phyloP scores from a whole-genome alignment of 805 yeast genomes.

The Candida argentea region DNA sequence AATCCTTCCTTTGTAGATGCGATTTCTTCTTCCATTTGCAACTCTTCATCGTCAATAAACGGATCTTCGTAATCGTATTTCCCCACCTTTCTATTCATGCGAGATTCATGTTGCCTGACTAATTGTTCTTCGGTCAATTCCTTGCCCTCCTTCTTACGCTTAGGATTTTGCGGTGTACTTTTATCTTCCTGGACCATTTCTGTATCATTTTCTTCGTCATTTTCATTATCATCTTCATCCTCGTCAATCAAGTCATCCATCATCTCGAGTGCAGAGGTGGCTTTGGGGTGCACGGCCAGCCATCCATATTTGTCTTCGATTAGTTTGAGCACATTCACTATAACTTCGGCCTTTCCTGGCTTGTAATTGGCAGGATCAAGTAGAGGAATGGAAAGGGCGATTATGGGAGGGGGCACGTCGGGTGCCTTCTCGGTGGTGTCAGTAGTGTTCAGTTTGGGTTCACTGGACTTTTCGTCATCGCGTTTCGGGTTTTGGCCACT shows the following conservation, averaged over 20 bases:
- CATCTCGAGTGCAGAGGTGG: constrained; percentile 45
- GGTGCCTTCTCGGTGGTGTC: constrained; percentile 2
- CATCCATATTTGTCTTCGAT: constrained; percentile 85
- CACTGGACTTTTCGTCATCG: too few species aligned
- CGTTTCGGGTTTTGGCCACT: constrained; percentile 2
- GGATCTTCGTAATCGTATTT: constrained; percentile 92
- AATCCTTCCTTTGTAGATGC: constrained; percentile 92
- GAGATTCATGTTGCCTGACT: constrained; percentile 32
- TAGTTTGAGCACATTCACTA: constrained; percentile 59
- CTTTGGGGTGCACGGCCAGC: constrained; percentile 57
- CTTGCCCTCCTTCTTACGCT: constrained; percentile 15
- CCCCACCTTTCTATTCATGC: constrained; percentile 67
- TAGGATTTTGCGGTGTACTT: constrained; percentile 13
- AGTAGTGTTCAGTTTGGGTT: too few species aligned
- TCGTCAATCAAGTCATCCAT: constrained; percentile 42
- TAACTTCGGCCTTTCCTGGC: constrained; percentile 53
- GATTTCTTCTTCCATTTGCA: constrained; percentile 87
- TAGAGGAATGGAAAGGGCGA: constrained; percentile 47
- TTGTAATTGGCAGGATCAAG: constrained; percentile 34
- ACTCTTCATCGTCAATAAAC: constrained; percentile 90
- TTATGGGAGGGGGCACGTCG: constrained; percentile 28
- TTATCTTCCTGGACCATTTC: constrained; percentile 6
- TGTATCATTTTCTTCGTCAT: constrained; percentile 31
- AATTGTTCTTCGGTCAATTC: constrained; percentile 33
- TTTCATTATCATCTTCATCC: constrained; percentile 36